Evolutionary conservation across 2,329 filamentous ascomycete genomes (phyloP).

Genomic region (Rosellinia necatrix): DNA sequence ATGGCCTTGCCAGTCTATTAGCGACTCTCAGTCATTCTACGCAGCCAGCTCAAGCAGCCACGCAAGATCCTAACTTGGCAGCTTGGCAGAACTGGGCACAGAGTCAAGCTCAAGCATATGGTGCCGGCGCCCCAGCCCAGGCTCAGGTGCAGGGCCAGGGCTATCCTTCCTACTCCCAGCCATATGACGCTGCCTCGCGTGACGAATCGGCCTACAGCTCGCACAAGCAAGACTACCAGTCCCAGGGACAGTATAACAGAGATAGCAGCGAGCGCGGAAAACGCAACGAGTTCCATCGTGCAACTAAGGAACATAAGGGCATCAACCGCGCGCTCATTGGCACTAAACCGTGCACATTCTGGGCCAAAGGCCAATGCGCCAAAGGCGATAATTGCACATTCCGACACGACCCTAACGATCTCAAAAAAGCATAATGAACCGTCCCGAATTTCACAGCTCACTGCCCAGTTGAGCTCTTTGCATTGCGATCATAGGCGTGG

Average conservation of each 20-base stretch:
- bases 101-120: conserved; percentile 24
- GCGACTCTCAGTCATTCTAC: conserved; percentile 31
- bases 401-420: conserved; percentile 60
- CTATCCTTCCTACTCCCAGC: conserved; percentile 20
- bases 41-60: conserved; percentile 18
- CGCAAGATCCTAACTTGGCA: conserved; percentile 20
- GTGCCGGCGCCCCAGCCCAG: conserved; percentile 23
- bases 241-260: conserved; percentile 28
- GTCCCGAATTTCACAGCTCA: not conserved
- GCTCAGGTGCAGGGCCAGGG: conserved; percentile 20
- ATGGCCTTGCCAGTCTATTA: conserved; percentile 35
- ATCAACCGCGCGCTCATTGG: conserved; percentile 64
- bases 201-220: conserved; percentile 17
- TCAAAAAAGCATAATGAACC: conserved; percentile 29
- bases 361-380: conserved; percentile 70
- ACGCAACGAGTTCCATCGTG: conserved; percentile 47
- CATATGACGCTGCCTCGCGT: conserved; percentile 6
- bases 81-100: conserved; percentile 33
- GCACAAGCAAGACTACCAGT: conserved; percentile 23
- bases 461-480: not conserved
- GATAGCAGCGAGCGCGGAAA: conserved; percentile 39
- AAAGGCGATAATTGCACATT: conserved; percentile 77
- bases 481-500: not conserved
- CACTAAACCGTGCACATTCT: conserved; percentile 73
- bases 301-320: conserved; percentile 47